Conservation (phyloP, 805 yeast species). For the Metschnikowia similis region DNA sequence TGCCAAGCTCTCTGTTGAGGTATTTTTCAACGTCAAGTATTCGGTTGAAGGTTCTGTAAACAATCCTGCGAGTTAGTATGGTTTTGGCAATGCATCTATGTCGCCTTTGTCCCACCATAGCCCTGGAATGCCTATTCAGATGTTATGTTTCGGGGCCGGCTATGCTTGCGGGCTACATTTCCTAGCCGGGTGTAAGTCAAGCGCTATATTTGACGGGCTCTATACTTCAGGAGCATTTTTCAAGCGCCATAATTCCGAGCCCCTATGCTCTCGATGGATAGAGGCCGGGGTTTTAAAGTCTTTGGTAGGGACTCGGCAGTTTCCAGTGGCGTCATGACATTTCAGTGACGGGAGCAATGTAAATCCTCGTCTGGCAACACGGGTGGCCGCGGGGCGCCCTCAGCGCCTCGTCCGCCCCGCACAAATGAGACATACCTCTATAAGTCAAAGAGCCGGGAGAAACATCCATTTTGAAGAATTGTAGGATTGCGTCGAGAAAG, state of each 20-base stretch:
- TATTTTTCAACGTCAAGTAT: conserved; percentile 50
- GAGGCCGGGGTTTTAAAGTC: too few relatives aligned
- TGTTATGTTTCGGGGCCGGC: too few relatives aligned
- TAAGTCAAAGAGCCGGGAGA: conserved; percentile 71
- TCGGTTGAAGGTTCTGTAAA: conserved; percentile 70
- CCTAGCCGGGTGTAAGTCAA: too few relatives aligned
- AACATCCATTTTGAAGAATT: conserved; percentile 52
- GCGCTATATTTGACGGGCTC: too few relatives aligned
- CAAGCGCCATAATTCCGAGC: too few relatives aligned
- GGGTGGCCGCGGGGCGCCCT: not conserved
- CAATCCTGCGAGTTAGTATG: conserved; percentile 51
- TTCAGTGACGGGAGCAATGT: not conserved
- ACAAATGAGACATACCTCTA: conserved; percentile 53
- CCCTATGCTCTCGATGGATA: not conserved
- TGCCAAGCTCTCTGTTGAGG: conserved; percentile 59
- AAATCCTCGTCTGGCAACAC: not conserved
- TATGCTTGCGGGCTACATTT: too few relatives aligned
- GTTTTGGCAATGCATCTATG: not conserved
- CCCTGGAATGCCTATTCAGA: too few relatives aligned
- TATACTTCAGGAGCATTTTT: too few relatives aligned
- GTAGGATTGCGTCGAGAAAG: conserved; percentile 2
- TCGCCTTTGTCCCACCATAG: too few relatives aligned
- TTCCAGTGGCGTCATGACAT: not conserved
- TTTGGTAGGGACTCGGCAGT: too few relatives aligned
- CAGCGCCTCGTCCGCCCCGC: not conserved